Percentiles rank a stretch among this genome's conserved stretches.
These are phyloP conservation scores for Blastocrithidia nonstop DNA, from an alignment of 208 protist species.

Conservation along the genomic window DNA sequence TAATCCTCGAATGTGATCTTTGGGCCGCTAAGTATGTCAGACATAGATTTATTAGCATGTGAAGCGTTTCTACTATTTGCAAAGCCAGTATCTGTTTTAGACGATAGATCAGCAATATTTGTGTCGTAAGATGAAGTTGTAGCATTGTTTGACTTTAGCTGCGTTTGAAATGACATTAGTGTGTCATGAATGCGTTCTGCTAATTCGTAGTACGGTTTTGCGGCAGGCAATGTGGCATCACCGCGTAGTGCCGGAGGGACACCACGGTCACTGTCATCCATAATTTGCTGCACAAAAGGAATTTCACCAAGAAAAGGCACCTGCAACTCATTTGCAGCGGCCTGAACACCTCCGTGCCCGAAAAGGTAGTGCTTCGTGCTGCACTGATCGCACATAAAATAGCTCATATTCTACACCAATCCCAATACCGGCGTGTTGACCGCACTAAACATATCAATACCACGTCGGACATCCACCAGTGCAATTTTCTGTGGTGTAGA, in stretches of 20 bases:
- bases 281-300: constrained; percentile 82
- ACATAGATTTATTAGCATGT: too few relatives aligned
- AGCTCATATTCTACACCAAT: constrained; percentile 96
- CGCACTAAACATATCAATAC: constrained; percentile 91
- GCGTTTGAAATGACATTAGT: too few relatives aligned
- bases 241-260: constrained; percentile 79
- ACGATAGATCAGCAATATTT: too few relatives aligned
- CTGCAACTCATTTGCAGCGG: constrained; percentile 69
- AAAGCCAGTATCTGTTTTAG: background rate
- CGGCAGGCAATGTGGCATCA: constrained; percentile 32
- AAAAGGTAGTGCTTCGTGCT: constrained; percentile 84
- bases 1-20: background rate
- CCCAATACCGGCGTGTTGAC: constrained; percentile 92
- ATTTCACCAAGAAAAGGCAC: constrained; percentile 88
- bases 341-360: constrained; percentile 76
- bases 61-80: background rate
- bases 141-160: too few relatives aligned
- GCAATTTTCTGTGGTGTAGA: constrained; percentile 93
- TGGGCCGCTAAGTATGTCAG: background rate
- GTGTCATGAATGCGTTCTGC: constrained; percentile 27
- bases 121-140: too few relatives aligned
- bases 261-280: constrained; percentile 85
- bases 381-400: constrained; percentile 91
- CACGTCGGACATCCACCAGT: constrained; percentile 79
- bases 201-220: constrained; percentile 72